Percentiles rank a stretch among this genome's conserved stretches.
phyloP scores from a whole-genome alignment of 495 filamentous ascomycete genomes.

The Evansstolkia leycettana region DNA sequence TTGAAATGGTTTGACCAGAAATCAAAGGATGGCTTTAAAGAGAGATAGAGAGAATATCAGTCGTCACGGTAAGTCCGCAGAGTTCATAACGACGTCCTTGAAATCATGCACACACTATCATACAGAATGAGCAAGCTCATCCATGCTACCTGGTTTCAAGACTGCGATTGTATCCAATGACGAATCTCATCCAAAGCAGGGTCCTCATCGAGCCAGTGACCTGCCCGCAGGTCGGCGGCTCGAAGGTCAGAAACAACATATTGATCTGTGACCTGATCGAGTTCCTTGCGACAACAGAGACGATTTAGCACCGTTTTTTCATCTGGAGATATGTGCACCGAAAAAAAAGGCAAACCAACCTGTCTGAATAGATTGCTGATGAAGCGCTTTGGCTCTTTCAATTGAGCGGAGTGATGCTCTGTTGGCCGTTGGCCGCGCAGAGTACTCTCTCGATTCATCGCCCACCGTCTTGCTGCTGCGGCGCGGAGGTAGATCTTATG shows the following conservation, averaged over 20 bases:
- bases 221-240: slow-evolving; percentile 49
- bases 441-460: slow-evolving; percentile 55
- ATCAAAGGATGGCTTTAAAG: too few relatives aligned
- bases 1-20: too few relatives aligned
- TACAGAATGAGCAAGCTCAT: too few relatives aligned
- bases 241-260: slow-evolving; percentile 52
- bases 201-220: slow-evolving; percentile 66
- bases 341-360: slow-evolving; percentile 32
- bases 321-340: background rate
- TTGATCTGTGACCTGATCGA: slow-evolving; percentile 55
- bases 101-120: too few relatives aligned
- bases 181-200: slow-evolving; percentile 37
- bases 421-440: slow-evolving; percentile 53
- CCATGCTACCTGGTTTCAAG: slow-evolving; percentile 5
- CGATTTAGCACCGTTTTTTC: too few relatives aligned
- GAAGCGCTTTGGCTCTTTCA: too few relatives aligned
- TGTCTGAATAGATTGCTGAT: slow-evolving; percentile 46
- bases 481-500: slow-evolving; percentile 77
- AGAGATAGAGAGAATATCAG: too few relatives aligned
- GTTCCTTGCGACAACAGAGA: slow-evolving; percentile 43
- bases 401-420: slow-evolving; percentile 40
- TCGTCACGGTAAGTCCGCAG: too few relatives aligned
- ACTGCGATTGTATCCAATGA: slow-evolving; percentile 30
- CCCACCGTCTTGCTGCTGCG: slow-evolving; percentile 67
- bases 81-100: too few relatives aligned